A percentile compares a stretch with the other conserved stretches of the same genome.
Conservation (phyloP, 2,329 filamentous ascomycete genomes). For the Trichoderma hamatum region DNA sequence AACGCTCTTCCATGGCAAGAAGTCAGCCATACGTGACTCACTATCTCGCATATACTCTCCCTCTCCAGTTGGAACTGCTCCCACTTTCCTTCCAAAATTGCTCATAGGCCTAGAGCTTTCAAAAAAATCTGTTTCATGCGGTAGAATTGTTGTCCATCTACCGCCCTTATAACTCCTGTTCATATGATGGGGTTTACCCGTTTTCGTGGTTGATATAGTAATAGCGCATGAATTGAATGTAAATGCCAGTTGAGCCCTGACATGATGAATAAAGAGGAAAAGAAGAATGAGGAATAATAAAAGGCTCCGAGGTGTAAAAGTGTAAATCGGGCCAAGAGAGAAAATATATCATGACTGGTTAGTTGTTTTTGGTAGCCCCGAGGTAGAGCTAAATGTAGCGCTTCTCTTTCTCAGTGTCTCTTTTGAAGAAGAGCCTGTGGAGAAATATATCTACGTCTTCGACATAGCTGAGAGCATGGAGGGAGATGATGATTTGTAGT, state of each 20-base stretch:
- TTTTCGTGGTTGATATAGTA: conserved; percentile 18
- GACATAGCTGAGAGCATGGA: neutral
- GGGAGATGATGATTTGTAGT: neutral
- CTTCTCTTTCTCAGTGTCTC: neutral
- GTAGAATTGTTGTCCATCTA: conserved; percentile 17
- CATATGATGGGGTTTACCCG: neutral
- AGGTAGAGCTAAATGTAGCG: neutral
- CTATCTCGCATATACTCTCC: neutral
- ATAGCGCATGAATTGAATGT: conserved; percentile 12
- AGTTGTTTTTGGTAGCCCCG: neutral
- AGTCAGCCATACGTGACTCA: conserved; percentile 7
- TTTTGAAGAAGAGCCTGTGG: neutral
- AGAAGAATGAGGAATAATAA: neutral
- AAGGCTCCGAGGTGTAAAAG: neutral
- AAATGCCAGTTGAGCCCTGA: conserved; percentile 4
- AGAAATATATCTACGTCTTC: neutral
- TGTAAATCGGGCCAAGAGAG: neutral
- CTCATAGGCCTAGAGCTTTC: neutral
- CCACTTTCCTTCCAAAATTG: neutral
- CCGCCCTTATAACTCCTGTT: conserved; percentile 24
- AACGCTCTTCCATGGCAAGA: neutral
- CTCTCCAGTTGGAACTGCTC: neutral
- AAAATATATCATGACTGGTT: neutral
- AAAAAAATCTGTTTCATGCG: conserved; percentile 9
- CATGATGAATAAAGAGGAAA: neutral